Evolutionary conservation across 768 basidiomycete genomes (phyloP), one percentile per base, ranked within the genome.

Genomic region (Lactarius vividus): DNA sequence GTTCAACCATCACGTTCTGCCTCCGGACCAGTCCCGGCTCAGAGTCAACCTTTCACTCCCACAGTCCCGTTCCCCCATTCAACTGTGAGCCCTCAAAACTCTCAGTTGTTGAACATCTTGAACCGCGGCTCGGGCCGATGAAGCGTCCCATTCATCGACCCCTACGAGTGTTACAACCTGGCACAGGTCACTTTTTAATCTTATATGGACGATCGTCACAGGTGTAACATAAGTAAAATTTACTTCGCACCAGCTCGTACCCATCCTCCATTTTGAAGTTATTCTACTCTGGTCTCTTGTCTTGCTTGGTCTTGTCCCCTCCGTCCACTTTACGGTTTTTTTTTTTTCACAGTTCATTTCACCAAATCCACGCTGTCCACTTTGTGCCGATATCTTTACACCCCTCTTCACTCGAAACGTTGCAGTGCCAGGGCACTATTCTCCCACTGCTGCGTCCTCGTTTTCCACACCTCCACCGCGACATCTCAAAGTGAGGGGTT

Each of bases 401-500:
- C 26, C 31, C 20, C 26, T 57, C 28, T 52, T 49, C 46, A 26
- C 42, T 26, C 23, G 37, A 46, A 63, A 35, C n/a, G 26, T 11
- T 37, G 31, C 60, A 28, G 61, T 54, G 61, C 61, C 65, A 53
- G 29, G 61, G 49, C 65, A 59, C 61, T n/a, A 23, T 33, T n/a
- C 31, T 59, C 61, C 31, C 31, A 59, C 44, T 61, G 26, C 44
- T 65, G 40, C 55, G 52, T 73, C 70, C 71, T 72, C 71, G 70
- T 69, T 56, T 71, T 69, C 72, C 55, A 59, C 62, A 69, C 62
- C 67, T 65, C 71, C 62, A 52, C 49, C 66, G 61, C 62, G 66
- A 63, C 62, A 67, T 67, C 66, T 56, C 64, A 72, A 39, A 42
- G 20, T 68, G 71, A 72, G 70, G 70, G 33, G 33, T 37, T 33